These are phyloP conservation scores for Chalciporus sphaerocephalus DNA, from an alignment of 768 basidiomycete genomes.

Conservation along the genomic window DNA sequence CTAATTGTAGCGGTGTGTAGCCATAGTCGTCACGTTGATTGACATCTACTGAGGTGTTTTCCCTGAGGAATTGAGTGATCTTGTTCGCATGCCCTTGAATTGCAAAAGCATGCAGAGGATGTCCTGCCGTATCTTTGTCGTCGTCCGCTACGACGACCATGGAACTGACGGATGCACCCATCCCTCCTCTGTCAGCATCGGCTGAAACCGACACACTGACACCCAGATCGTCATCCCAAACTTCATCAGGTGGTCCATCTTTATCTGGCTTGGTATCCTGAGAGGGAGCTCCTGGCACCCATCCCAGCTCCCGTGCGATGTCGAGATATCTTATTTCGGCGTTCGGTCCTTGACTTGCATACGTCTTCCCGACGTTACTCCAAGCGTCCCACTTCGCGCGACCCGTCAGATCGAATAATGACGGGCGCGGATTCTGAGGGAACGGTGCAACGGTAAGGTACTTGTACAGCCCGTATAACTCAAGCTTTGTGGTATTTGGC, in stretches of 20 bases:
- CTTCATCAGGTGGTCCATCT: slow-evolving; percentile 34
- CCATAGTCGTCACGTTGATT: slow-evolving; percentile 72
- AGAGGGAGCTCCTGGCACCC: slow-evolving; percentile 41
- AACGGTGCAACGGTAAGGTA: slow-evolving; percentile 54
- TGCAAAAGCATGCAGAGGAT: slow-evolving; percentile 59
- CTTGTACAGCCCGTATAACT: slow-evolving; percentile 89
- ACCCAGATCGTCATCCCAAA: slow-evolving; percentile 42
- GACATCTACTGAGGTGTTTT: slow-evolving; percentile 43
- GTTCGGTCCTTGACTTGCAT: slow-evolving; percentile 37
- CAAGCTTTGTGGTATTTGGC: slow-evolving; percentile 64
- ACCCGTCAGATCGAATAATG: slow-evolving; percentile 73
- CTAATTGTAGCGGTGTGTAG: slow-evolving; percentile 83
- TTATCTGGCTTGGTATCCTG: slow-evolving; percentile 8
- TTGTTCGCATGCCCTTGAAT: slow-evolving; percentile 49
- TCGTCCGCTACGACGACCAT: slow-evolving; percentile 40
- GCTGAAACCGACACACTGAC: slow-evolving; percentile 21
- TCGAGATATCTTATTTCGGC: slow-evolving; percentile 66
- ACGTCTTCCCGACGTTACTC: slow-evolving; percentile 48
- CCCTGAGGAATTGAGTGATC: slow-evolving; percentile 42
- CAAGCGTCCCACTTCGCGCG: slow-evolving; percentile 89
- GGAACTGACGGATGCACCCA: slow-evolving; percentile 63
- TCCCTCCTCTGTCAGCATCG: slow-evolving; percentile 30
- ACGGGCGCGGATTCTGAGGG: slow-evolving; percentile 60
- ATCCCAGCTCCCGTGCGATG: slow-evolving; percentile 66
- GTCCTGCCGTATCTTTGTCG: slow-evolving; percentile 39